These are phyloP conservation scores for Penicillium chermesinum DNA, from an alignment of 495 filamentous ascomycete species.

Conservation along the genomic window DNA sequence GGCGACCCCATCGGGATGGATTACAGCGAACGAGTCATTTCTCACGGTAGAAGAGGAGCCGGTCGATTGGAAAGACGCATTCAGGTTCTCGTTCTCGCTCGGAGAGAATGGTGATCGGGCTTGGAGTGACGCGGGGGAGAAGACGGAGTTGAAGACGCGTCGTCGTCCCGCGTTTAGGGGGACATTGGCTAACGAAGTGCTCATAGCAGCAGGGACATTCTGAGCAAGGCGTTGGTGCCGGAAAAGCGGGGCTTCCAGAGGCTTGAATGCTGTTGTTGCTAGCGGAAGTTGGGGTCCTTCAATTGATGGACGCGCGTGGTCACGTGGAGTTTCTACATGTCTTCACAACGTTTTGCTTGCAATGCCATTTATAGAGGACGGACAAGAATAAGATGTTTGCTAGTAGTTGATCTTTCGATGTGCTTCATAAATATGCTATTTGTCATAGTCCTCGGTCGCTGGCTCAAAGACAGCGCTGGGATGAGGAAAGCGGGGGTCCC, in stretches of 20 bases:
- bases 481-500: neutral
- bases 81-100: conserved; percentile 12
- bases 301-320: conserved; percentile 7
- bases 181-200: conserved; percentile 21
- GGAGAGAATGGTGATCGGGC: conserved; percentile 11
- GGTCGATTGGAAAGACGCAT: conserved; percentile 16
- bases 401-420: too few relatives aligned
- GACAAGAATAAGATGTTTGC: too few relatives aligned
- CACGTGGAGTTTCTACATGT: conserved; percentile 11
- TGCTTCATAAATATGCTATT: neutral
- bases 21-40: conserved; percentile 12
- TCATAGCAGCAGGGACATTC: conserved; percentile 12
- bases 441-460: neutral
- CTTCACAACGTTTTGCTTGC: too few relatives aligned
- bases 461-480: neutral
- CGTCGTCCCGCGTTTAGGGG: conserved; percentile 32
- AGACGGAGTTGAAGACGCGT: conserved; percentile 49
- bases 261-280: neutral
- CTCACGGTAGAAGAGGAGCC: conserved; percentile 16
- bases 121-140: conserved; percentile 42
- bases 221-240: conserved; percentile 1
- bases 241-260: neutral
- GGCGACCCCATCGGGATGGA: conserved; percentile 5
- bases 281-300: neutral
- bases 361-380: neutral